phyloP scores from a whole-genome alignment of 2,329 filamentous ascomycete species.

The Phialophora chinensis region DNA sequence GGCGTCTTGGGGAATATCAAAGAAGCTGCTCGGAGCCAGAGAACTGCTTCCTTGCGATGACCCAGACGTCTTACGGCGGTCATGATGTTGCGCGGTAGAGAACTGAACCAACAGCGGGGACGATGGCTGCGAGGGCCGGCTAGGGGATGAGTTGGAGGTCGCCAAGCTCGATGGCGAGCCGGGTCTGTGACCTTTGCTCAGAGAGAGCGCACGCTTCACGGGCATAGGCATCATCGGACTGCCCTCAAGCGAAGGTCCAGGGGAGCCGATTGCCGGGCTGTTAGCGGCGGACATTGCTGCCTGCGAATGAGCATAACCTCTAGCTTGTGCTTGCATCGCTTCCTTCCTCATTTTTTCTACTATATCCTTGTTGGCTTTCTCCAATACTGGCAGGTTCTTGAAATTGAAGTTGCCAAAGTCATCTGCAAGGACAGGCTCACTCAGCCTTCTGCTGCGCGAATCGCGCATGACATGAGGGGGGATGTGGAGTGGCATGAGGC shows the following conservation, averaged over 20 bases:
- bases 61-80: conserved; percentile 90
- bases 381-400: conserved; percentile 94
- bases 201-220: conserved; percentile 80
- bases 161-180: conserved; percentile 83
- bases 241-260: conserved; percentile 76
- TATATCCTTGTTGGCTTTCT: conserved; percentile 98
- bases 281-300: conserved; percentile 43
- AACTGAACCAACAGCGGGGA: conserved; percentile 97
- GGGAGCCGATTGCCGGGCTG: conserved; percentile 54
- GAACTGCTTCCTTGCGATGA: conserved; percentile 72
- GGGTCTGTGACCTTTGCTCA: conserved; percentile 80
- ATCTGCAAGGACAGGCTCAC: conserved; percentile 85
- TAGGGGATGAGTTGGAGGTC: conserved; percentile 85
- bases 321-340: conserved; percentile 74
- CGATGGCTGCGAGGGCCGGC: conserved; percentile 79
- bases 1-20: conserved; percentile 70
- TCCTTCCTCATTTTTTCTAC: conserved; percentile 95
- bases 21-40: conserved; percentile 72
- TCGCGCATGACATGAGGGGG: conserved; percentile 89
- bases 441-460: conserved; percentile 81
- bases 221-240: conserved; percentile 82
- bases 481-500: conserved; percentile 93
- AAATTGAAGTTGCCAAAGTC: conserved; percentile 97
- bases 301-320: conserved; percentile 53
- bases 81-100: conserved; percentile 79